phyloP scores from a whole-genome alignment of 2,329 filamentous ascomycete genomes.

The Blastomyces percursus region DNA sequence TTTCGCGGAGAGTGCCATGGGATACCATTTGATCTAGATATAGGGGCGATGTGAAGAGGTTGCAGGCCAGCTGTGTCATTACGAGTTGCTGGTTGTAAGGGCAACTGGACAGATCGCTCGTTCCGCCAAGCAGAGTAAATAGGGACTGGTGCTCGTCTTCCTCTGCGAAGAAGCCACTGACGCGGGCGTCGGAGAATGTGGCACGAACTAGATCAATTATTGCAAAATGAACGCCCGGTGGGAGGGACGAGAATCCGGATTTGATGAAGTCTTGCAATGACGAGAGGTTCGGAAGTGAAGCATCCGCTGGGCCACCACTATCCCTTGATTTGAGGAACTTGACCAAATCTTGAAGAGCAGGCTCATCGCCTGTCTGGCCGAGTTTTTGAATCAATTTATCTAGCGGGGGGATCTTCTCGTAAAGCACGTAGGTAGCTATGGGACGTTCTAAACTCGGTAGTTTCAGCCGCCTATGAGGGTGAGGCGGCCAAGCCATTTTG shows the following conservation, averaged over 20 bases:
- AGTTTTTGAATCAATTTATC: slow-evolving; percentile 74
- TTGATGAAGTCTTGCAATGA: slow-evolving; percentile 53
- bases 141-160: slow-evolving; percentile 57
- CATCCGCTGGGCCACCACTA: slow-evolving; percentile 49
- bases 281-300: slow-evolving; percentile 59
- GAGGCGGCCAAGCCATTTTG: slow-evolving; percentile 61
- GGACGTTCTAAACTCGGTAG: slow-evolving; percentile 59
- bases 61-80: slow-evolving; percentile 71
- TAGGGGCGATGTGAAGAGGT: slow-evolving; percentile 66
- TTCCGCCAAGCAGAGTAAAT: slow-evolving; percentile 41
- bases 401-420: slow-evolving; percentile 68
- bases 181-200: slow-evolving; percentile 62
- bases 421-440: slow-evolving; percentile 58
- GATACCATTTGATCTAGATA: slow-evolving; percentile 55
- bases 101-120: slow-evolving; percentile 47
- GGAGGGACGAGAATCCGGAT: slow-evolving; percentile 44
- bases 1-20: slow-evolving; percentile 41
- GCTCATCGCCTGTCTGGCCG: slow-evolving; percentile 48
- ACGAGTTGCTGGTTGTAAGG: slow-evolving; percentile 78
- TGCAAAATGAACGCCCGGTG: slow-evolving; percentile 60
- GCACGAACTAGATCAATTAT: slow-evolving; percentile 76
- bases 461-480: slow-evolving; percentile 61
- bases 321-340: slow-evolving; percentile 58
- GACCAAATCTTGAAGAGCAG: slow-evolving; percentile 53
- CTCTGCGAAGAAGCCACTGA: slow-evolving; percentile 74